Conservation (phyloP, 331 rosid species). For the Cucumis variabilis region DNA sequence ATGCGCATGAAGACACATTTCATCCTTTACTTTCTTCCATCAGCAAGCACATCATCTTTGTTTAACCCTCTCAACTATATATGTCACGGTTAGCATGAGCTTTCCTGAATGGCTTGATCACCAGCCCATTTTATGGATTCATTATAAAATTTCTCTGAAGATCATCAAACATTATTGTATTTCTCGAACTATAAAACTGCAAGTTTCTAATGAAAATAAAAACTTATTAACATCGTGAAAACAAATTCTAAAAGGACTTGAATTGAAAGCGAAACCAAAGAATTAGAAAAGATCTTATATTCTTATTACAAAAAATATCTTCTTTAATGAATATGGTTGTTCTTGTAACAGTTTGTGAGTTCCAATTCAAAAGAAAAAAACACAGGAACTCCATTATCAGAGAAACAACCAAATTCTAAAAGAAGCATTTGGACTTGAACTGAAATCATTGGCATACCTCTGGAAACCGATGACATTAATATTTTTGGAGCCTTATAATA, state of each 20-base stretch:
- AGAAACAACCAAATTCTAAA: not conserved
- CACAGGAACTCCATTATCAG: not conserved
- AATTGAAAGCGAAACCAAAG: not conserved
- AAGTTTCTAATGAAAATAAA: slow-evolving; percentile 14
- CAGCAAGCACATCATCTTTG: slow-evolving; percentile 97
- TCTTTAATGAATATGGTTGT: not conserved
- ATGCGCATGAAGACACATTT: slow-evolving; percentile 93
- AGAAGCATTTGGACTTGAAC: not conserved
- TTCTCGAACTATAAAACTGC: slow-evolving; percentile 82
- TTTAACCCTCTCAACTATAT: slow-evolving; percentile 88
- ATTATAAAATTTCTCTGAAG: slow-evolving; percentile 87
- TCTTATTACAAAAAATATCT: too few species aligned
- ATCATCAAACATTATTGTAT: slow-evolving; percentile 93
- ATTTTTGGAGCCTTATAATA: not conserved
- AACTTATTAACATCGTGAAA: not conserved
- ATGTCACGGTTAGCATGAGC: slow-evolving; percentile 92
- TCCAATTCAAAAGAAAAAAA: not conserved
- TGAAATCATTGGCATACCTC: slow-evolving; percentile 57
- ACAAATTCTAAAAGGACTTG: too few species aligned
- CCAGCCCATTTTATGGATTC: slow-evolving; percentile 97
- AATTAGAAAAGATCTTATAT: not conserved
- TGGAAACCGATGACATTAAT: too few species aligned
- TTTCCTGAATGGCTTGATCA: slow-evolving; percentile 93
- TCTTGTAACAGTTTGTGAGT: not conserved
- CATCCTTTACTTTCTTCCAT: slow-evolving; percentile 95